Percentiles rank a stretch among this genome's conserved stretches.
Evolutionary conservation across 140 eudicot species (phyloP).

Genomic region (Stevia rebaudiana): DNA sequence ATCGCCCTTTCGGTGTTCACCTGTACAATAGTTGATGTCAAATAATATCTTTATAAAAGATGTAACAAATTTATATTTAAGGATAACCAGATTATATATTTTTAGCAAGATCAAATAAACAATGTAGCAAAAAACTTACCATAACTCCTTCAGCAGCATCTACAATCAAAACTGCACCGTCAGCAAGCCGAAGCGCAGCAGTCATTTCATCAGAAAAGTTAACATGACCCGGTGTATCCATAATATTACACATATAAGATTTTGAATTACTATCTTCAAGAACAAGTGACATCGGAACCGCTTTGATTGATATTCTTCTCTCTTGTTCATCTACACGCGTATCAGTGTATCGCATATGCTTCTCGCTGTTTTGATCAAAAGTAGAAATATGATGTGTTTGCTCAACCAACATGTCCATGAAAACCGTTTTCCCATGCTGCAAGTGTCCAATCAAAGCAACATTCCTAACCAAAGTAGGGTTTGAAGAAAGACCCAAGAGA

Average conservation of each 20-base stretch:
- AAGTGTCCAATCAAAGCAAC: constrained; percentile 89
- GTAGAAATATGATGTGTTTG: constrained; percentile 86
- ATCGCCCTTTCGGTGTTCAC: constrained; percentile 96
- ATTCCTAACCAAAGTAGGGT: constrained; percentile 78
- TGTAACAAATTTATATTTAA: neutral
- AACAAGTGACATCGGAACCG: constrained; percentile 93
- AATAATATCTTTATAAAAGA: neutral
- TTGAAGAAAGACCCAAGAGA: constrained; percentile 75
- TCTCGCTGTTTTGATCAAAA: constrained; percentile 88
- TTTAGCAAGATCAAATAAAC: constrained; percentile 8
- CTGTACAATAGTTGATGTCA: constrained; percentile 32
- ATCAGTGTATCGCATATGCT: constrained; percentile 93
- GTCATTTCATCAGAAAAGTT: constrained; percentile 98
- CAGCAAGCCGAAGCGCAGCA: constrained; percentile 97
- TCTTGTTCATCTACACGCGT: constrained; percentile 96
- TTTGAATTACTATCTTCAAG: constrained; percentile 94
- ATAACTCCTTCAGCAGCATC: constrained; percentile 99
- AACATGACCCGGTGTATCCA: constrained; percentile 96
- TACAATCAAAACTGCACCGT: constrained; percentile 89
- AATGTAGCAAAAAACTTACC: constrained; percentile 42
- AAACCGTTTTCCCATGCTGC: constrained; percentile 85
- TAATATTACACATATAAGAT: constrained; percentile 74
- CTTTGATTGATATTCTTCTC: constrained; percentile 86
- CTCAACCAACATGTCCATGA: constrained; percentile 97
- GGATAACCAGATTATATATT: neutral